phyloP scores from a whole-genome alignment of 768 basidiomycete genomes.

The Leccinum aurantiacum region DNA sequence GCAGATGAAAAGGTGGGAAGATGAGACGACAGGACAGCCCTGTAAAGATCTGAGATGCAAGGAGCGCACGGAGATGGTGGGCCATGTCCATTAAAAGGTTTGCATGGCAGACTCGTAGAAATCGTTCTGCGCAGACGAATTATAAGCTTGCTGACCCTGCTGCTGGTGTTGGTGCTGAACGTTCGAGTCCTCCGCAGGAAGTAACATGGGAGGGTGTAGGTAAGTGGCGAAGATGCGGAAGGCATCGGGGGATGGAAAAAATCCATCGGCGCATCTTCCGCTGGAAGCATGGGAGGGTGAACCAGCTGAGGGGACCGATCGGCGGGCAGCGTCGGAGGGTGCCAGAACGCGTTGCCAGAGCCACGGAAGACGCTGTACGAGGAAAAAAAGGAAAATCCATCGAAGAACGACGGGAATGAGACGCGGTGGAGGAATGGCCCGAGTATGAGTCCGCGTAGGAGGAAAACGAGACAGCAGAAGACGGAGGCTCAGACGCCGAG shows the following conservation, averaged over 20 bases:
- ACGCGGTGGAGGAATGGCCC: conserved; percentile 53
- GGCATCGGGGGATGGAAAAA: conserved; percentile 63
- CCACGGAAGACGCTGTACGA: too few relatives aligned
- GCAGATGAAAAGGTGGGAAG: not conserved
- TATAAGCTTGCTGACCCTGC: conserved; percentile 22
- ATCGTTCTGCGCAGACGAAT: conserved; percentile 22
- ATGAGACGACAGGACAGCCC: not conserved
- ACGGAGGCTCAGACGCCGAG: conserved; percentile 51
- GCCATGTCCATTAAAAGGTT: conserved; percentile 24
- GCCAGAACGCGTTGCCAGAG: too few relatives aligned
- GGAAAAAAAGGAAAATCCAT: conserved; percentile 51
- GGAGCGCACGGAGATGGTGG: not conserved
- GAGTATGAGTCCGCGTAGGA: conserved; percentile 64
- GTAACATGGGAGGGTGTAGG: conserved; percentile 56
- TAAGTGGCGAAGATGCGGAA: conserved; percentile 54
- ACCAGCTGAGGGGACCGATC: too few relatives aligned
- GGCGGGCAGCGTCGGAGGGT: too few relatives aligned
- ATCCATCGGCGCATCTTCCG: conserved; percentile 71
- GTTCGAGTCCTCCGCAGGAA: conserved; percentile 38
- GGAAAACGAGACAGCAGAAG: conserved; percentile 62
- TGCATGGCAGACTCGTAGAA: conserved; percentile 38
- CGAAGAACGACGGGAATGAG: conserved; percentile 60
- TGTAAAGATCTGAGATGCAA: conserved; percentile 9
- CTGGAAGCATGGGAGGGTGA: conserved; percentile 47
- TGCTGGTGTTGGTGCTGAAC: conserved; percentile 24